Percentiles rank a stretch among this genome's conserved stretches.
phyloP scores from a whole-genome alignment of 1,284 basidiomycete genomes.

The Cutaneotrichosporon mucoides region DNA sequence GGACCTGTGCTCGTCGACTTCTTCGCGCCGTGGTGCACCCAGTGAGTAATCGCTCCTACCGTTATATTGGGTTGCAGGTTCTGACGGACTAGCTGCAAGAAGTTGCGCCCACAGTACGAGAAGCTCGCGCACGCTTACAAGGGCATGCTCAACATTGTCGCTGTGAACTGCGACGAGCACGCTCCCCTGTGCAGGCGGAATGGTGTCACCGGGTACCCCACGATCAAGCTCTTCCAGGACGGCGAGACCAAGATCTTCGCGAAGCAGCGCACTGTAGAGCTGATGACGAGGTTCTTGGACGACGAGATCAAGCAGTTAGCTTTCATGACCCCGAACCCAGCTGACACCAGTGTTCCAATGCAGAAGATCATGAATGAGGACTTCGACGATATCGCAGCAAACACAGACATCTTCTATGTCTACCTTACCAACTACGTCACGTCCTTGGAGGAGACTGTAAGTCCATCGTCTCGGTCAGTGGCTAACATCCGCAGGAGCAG shows the following conservation, averaged over 20 bases:
- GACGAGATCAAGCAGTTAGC: constrained; percentile 42
- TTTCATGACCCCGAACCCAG: neutral
- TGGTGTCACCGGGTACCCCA: constrained; percentile 72
- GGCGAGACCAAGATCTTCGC: constrained; percentile 56
- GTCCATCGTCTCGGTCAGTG: constrained; percentile 14
- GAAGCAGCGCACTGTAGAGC: constrained; percentile 63
- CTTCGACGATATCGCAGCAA: constrained; percentile 55
- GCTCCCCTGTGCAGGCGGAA: constrained; percentile 61
- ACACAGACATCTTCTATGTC: constrained; percentile 67
- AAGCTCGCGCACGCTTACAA: constrained; percentile 67
- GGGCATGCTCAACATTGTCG: constrained; percentile 66
- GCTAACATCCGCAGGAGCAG: constrained; percentile 46
- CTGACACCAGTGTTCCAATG: constrained; percentile 50
- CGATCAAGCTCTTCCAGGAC: constrained; percentile 56
- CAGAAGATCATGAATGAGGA: constrained; percentile 50
- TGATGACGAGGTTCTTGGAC: constrained; percentile 63
- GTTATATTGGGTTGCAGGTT: neutral
- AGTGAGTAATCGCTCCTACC: constrained; percentile 48
- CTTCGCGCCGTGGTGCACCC: constrained; percentile 89
- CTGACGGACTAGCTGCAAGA: constrained; percentile 61
- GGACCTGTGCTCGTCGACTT: constrained; percentile 82
- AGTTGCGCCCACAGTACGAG: constrained; percentile 70
- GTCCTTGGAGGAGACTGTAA: constrained; percentile 42
- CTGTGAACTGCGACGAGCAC: constrained; percentile 80
- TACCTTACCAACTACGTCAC: constrained; percentile 59